Percentiles rank a stretch among this genome's conserved stretches.
Conservation (phyloP, 2,329 filamentous ascomycete species). For the Hymenoscyphus linearis region DNA sequence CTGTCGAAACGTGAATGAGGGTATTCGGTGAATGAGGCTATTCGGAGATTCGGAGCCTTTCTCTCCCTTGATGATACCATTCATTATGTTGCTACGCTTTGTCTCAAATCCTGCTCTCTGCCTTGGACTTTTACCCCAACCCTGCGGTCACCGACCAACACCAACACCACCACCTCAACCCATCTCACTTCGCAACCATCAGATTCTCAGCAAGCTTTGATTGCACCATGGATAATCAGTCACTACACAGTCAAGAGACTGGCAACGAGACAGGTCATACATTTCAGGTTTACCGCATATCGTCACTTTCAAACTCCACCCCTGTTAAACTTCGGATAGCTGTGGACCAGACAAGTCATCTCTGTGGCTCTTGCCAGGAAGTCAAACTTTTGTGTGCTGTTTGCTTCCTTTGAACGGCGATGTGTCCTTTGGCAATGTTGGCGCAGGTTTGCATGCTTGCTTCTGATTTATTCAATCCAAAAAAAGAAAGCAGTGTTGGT, state of each 20-base stretch:
- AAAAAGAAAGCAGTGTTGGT: constrained; percentile 18
- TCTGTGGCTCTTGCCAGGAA: background rate
- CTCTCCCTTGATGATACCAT: background rate
- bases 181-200: background rate
- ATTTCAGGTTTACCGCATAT: background rate
- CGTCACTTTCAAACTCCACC: background rate
- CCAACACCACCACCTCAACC: background rate
- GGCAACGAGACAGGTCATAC: background rate
- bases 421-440: background rate
- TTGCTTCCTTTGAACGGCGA: background rate
- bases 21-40: background rate
- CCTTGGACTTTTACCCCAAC: background rate
- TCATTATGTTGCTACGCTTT: background rate
- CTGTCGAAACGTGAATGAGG: background rate
- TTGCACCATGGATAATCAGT: background rate
- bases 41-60: background rate
- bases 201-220: background rate
- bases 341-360: background rate
- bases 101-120: background rate
- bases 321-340: background rate
- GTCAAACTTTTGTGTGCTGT: background rate
- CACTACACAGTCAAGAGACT: background rate
- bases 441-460: background rate
- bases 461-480: constrained; percentile 15
- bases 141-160: background rate